Base-by-base conservation (phyloP, 306 rosid species). In the Fragaria nilgerrensis region DNA sequence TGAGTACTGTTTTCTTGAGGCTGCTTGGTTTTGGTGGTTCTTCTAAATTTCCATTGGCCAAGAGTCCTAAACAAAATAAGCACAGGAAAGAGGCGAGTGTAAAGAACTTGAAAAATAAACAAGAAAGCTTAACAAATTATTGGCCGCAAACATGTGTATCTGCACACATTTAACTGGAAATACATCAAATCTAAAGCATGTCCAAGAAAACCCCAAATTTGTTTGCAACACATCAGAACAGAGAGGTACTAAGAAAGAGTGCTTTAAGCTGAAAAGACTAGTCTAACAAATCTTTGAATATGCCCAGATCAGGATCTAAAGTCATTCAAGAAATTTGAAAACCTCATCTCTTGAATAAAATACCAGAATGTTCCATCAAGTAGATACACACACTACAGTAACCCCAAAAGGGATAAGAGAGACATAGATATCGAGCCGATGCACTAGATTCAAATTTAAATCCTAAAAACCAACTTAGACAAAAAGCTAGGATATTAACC, bases 41-140 rank as follows among this genome's bases (percentile, higher is more conserved):
- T 78, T 95, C 99, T 72, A 95, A 95, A 88, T 95, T 95, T 5
- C 97, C 99, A 84, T 95, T 92, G 70, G 75, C 64, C 10, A 95
- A 88, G 69, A 87, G 91, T 65, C 89, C 97, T 95, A 87, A 73
- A 56, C 25, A 73, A 66, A 55, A 53, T 6, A 44, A 45, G 55
- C 74, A 80, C 20, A 52, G 19, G 13, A 67, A 45, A 25, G 25
- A 20, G 67, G 71, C 20, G 47, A 59, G 45, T n/a, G 27, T 25
- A 70, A 2, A 8, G 69, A 29, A 74, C 14, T 61, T 2, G 9
- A 25, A 61, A 27, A 27, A 25, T 39, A 13, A 70, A 48, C 25
- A 27, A 27, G 16, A 71, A 16, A 10, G 65, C 59, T 20, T 7
- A 22, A 53, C 9, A 53, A 37, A 53, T 73, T 29, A n/a, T 6